A percentile compares a stretch with the other conserved stretches of the same genome.
These are phyloP conservation scores for Aspergillus carbonarius DNA, from an alignment of 2,329 filamentous ascomycete species.

Conservation along the genomic window DNA sequence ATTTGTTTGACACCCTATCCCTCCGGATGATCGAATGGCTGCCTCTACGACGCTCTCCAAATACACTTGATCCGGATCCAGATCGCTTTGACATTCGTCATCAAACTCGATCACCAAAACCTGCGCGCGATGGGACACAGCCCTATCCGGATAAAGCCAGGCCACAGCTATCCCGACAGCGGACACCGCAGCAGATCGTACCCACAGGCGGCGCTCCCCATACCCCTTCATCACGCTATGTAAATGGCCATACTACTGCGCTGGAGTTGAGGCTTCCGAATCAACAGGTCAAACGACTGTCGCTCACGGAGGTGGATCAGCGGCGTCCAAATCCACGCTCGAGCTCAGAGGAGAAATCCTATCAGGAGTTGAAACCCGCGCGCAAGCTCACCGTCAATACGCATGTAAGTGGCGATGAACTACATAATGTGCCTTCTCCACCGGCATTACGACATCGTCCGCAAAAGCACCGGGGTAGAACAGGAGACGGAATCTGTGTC, in stretches of 20 bases:
- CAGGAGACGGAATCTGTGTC: conserved; percentile 21
- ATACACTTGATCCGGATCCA: conserved; percentile 18
- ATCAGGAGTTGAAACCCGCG: conserved; percentile 30
- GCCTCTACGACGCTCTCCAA: conserved; percentile 38
- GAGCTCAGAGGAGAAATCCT: conserved; percentile 33
- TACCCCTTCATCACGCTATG: conserved; percentile 31
- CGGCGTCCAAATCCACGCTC: conserved; percentile 35
- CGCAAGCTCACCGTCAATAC: conserved; percentile 35
- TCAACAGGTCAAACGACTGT: conserved; percentile 42
- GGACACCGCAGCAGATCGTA: conserved; percentile 8
- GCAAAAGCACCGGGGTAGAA: conserved; percentile 38
- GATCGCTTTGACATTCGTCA: conserved; percentile 7
- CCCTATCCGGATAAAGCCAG: conserved; percentile 10
- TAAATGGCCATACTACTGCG: conserved; percentile 28
- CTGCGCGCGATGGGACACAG: conserved; percentile 9
- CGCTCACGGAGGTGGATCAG: conserved; percentile 38
- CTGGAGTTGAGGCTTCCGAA: conserved; percentile 40
- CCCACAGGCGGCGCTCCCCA: conserved; percentile 19
- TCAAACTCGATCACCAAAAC: conserved; percentile 14
- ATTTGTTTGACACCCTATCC: conserved; percentile 51
- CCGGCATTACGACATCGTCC: conserved; percentile 42
- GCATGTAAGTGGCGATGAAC: conserved; percentile 28
- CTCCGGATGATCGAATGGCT: conserved; percentile 49
- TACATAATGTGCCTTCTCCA: conserved; percentile 35
- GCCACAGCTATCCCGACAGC: conserved; percentile 9